Evolutionary conservation across 495 filamentous ascomycete species (phyloP), one percentile per base, ranked within the genome.

Genomic region (Neurospora sublineolata): DNA sequence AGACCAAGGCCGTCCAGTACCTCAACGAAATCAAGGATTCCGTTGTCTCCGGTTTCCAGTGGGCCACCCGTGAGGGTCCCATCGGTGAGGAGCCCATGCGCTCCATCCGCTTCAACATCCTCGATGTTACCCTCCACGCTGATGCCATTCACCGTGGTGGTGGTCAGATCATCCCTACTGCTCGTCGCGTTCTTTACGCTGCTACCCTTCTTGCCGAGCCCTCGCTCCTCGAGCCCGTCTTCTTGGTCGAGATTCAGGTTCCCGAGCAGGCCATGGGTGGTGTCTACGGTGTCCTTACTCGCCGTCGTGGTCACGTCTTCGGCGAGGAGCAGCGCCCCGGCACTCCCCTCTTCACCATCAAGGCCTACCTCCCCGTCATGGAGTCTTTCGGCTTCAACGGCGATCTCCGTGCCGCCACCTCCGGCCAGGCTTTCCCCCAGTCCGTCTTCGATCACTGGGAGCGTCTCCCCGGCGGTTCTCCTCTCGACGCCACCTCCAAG

Each of bases 11-110:
- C 77, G 95, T 99, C 72, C 95, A 99, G 87, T 99, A 98, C 90
- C 87, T 99, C 72, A 94, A 94, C 87, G 95, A 99, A 92, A 99
- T 99, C 89, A 99, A 99, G 91, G 95, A 99, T 77, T 98, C 95
- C 73, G 91, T 99, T 76, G 94, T 98, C 77, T 99, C 95, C 77
- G 95, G 96, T 87, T 99, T 99, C 93, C 95, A 99, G 84, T 98
- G 96, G 95, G 95, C 95, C 70, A 93, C 94, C 76, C 91, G 94
- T 80, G 95, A 99, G 89, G 95, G 96, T 84, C 95, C 95, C 76
- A 83, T 99, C 79, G 94, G 91, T 76, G 95, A 99, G 85, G 95
- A 99, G 89, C 95, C 96, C 76, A 94, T 99, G 93, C 92, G 95
- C 82, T 88, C 91, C 70, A 84, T 97, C 82, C 93, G 95, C 86